Percentiles rank a stretch among this genome's conserved stretches.
Conservation (phyloP, 345 rosid genomes). For the Eucalyptus albens region DNA sequence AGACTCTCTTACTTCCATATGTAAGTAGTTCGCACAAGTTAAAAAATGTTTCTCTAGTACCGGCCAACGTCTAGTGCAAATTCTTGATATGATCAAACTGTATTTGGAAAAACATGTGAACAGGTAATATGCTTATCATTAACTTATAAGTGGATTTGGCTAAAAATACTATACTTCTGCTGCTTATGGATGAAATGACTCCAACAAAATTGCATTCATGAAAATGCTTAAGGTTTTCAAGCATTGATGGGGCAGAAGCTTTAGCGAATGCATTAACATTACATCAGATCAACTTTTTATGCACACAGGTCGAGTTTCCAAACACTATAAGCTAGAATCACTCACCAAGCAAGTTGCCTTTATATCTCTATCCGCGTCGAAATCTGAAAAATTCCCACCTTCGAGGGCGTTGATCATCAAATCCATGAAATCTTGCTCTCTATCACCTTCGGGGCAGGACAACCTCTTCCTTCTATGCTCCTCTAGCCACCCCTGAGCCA, state of each 20-base stretch:
- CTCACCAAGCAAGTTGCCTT: conserved; percentile 20
- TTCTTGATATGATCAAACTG: not conserved
- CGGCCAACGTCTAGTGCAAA: not conserved
- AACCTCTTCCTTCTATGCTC: conserved; percentile 24
- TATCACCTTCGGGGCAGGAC: not conserved
- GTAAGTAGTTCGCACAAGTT: not conserved
- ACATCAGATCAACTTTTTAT: too few relatives aligned
- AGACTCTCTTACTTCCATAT: not conserved
- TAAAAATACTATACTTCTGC: too few relatives aligned
- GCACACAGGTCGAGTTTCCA: not conserved
- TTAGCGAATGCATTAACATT: too few relatives aligned
- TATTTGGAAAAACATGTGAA: not conserved
- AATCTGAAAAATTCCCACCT: not conserved
- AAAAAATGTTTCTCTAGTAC: not conserved
- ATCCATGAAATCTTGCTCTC: conserved; percentile 27
- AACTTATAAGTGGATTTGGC: accelerated
- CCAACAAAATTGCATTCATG: too few relatives aligned
- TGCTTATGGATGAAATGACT: too few relatives aligned
- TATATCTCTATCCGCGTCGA: conserved; percentile 4
- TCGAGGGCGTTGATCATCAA: conserved; percentile 12
- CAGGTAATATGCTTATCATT: too few relatives aligned
- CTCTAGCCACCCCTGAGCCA: conserved; percentile 12
- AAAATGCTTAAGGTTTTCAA: too few relatives aligned
- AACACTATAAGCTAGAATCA: not conserved
- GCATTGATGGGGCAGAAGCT: too few relatives aligned